Conservation (phyloP, 805 yeast genomes). For the Spathaspora gorwiae region DNA sequence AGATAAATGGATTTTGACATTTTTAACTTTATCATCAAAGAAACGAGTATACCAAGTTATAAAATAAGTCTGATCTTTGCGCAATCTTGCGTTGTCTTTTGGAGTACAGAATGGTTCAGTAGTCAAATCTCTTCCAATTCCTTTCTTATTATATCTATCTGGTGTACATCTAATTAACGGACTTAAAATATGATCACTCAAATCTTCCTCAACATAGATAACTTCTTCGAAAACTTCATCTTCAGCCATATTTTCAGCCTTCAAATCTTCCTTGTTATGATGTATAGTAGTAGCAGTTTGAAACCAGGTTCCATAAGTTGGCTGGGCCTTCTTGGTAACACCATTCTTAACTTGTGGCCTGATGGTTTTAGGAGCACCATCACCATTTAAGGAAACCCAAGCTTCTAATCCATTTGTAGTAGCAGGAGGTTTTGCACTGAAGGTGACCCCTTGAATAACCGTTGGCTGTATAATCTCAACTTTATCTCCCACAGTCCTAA, state of each 20-base stretch:
- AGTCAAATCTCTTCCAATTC: conserved; percentile 47
- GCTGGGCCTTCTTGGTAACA: conserved; percentile 56
- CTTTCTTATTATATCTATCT: conserved; percentile 61
- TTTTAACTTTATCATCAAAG: conserved; percentile 51
- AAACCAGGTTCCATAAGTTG: conserved; percentile 74
- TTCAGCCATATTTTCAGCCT: conserved; percentile 70
- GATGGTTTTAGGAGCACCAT: conserved; percentile 78
- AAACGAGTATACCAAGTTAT: conserved; percentile 75
- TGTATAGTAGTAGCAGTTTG: conserved; percentile 59
- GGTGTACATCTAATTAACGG: conserved; percentile 88
- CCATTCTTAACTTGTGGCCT: conserved; percentile 75
- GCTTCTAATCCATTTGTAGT: conserved; percentile 69
- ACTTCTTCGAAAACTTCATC: conserved; percentile 57
- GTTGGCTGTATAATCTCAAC: conserved; percentile 63
- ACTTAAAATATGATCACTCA: conserved; percentile 64
- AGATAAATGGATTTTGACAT: conserved; percentile 64
- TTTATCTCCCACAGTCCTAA: conserved; percentile 59
- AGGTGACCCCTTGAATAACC: conserved; percentile 59
- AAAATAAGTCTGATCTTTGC: conserved; percentile 63
- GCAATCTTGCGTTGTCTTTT: conserved; percentile 51
- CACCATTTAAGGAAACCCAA: conserved; percentile 74
- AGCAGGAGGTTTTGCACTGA: conserved; percentile 64
- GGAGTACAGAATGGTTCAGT: conserved; percentile 90
- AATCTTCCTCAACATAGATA: conserved; percentile 58
- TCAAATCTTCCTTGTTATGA: conserved; percentile 55